Base-by-base conservation (phyloP, 2,329 filamentous ascomycete genomes). In the Davidsoniella eucalypti region DNA sequence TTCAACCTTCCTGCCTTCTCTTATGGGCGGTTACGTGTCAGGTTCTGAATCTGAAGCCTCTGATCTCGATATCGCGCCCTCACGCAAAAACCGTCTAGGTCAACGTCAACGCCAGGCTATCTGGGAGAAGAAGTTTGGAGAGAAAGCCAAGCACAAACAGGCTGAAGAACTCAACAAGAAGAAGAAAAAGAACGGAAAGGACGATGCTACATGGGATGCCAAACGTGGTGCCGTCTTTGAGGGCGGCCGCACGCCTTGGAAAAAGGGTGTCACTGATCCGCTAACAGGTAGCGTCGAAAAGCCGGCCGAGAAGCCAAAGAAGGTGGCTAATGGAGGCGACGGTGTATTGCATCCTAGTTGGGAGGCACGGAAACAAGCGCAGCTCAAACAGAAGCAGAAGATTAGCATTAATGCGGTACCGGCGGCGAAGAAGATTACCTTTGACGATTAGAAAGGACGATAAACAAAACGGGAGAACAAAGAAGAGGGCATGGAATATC, bases 11-110 rank as follows among this genome's bases (percentile, higher is more conserved):
- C 67, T 92, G 2, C 85, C 85, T 0, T 78, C 80, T 1, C 73
- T 92, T 14, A 85, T 86, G 73, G 81, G 79, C 17, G 83, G 83
- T 51, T 93, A 90, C 65, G 75, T 85, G 58, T 87, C 83, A 2
- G 84, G 82, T 44, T 84, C 80, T 7, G 83, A 85, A 57, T 77
- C 73, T 0, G 52, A 54, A 16, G 75, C 74, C 5, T 83, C 80
- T 0, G 80, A 84, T 55, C 67, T 84, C 18, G 83, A 87, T 48
- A 63, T 71, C 2, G 75, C 73, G 5, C 69, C 69, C 1, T 64
- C 70, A 0, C 76, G 77, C 57, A 88, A 87, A 64, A 88, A 90
- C 58, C 72, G 83, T 18, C 72, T 78, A 44, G 85, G 85, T 3
- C 85, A 93, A 64, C 74, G 79, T 41, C 83, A 82, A n/a, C 76